phyloP scores from a whole-genome alignment of 1,284 basidiomycete genomes.

The Cutaneotrichosporon cyanovorans region DNA sequence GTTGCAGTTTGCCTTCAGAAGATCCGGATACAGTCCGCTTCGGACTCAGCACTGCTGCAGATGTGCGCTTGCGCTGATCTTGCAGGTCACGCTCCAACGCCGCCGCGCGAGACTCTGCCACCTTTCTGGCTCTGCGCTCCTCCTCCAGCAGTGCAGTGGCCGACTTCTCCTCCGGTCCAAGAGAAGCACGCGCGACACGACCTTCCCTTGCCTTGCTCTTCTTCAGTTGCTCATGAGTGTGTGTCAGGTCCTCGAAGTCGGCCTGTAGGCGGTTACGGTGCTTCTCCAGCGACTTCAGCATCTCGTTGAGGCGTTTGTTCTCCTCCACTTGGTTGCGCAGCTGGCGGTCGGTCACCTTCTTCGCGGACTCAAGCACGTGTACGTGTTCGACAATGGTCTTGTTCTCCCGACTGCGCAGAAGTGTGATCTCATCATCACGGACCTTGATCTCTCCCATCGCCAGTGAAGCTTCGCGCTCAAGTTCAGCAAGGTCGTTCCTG shows the following conservation, averaged over 20 bases:
- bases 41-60: constrained; percentile 19
- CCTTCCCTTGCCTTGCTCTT: constrained; percentile 47
- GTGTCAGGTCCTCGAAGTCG: constrained; percentile 76
- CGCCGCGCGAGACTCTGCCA: constrained; percentile 28
- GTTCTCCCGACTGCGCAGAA: constrained; percentile 74
- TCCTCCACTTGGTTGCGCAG: constrained; percentile 56
- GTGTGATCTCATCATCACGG: constrained; percentile 77
- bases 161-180: constrained; percentile 34
- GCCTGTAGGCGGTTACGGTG: constrained; percentile 56
- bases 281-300: constrained; percentile 36
- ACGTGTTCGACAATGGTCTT: constrained; percentile 99
- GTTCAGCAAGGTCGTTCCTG: constrained; percentile 62
- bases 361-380: constrained; percentile 93
- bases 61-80: constrained; percentile 31
- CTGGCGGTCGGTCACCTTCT: constrained; percentile 89
- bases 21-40: constrained; percentile 11
- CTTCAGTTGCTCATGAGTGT: constrained; percentile 68
- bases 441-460: constrained; percentile 69
- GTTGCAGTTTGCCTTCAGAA: constrained; percentile 21
- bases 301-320: constrained; percentile 36
- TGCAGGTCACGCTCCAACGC: constrained; percentile 37
- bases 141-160: constrained; percentile 26
- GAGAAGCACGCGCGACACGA: constrained; percentile 27
- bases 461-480: constrained; percentile 73
- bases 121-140: constrained; percentile 26